Conservation (phyloP, 2,329 filamentous ascomycete species). For the Dactylellina parvicollis region DNA sequence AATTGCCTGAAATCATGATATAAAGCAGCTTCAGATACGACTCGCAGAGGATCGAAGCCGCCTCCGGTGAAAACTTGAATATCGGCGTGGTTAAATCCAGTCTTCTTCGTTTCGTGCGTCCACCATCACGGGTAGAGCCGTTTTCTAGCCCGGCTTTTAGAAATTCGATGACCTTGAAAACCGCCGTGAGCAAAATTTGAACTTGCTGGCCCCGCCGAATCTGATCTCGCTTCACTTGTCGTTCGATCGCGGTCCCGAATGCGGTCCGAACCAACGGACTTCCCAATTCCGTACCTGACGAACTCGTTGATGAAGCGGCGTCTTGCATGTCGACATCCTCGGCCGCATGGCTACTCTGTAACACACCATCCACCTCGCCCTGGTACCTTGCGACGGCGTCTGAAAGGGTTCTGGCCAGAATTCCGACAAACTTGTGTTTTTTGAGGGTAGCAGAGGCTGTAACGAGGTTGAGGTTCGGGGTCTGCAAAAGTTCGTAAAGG, state of each 20-base stretch:
- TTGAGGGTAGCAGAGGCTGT: conserved; percentile 17
- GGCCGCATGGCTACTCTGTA: not conserved
- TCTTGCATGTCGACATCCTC: conserved; percentile 46
- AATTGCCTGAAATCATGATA: conserved; percentile 16
- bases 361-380: not conserved
- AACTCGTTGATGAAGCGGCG: conserved; percentile 32
- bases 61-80: conserved; percentile 36
- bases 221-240: conserved; percentile 10
- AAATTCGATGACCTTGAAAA: conserved; percentile 31
- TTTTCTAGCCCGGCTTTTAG: conserved; percentile 23
- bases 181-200: conserved; percentile 9
- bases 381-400: conserved; percentile 31
- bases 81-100: conserved; percentile 32
- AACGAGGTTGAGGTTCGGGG: conserved; percentile 22
- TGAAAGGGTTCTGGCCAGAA: conserved; percentile 39
- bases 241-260: conserved; percentile 10
- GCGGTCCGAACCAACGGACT: conserved; percentile 38
- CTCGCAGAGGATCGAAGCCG: conserved; percentile 20
- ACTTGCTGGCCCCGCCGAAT: conserved; percentile 28
- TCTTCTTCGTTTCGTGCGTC: conserved; percentile 30
- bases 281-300: conserved; percentile 38
- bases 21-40: conserved; percentile 36
- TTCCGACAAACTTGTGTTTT: conserved; percentile 48
- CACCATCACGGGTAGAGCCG: not conserved
- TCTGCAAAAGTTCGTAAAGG: conserved; percentile 26